phyloP scores from a whole-genome alignment of 2,329 filamentous ascomycete species.

The Aspergillus terreus region DNA sequence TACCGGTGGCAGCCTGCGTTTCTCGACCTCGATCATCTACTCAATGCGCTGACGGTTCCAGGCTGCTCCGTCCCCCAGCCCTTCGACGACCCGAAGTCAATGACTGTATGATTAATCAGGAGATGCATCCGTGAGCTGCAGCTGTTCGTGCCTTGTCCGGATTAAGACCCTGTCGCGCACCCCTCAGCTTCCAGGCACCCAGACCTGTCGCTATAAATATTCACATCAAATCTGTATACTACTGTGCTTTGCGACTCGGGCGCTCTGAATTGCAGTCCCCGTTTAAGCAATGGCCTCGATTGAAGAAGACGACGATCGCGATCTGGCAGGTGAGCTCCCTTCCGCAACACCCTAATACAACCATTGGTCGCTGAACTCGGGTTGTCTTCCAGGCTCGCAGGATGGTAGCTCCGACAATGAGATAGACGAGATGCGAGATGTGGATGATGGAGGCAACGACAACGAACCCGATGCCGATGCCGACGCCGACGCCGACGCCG shows the following conservation, averaged over 20 bases:
- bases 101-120: background rate
- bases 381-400: slow-evolving; percentile 39
- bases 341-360: background rate
- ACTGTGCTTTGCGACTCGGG: background rate
- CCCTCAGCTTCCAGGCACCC: background rate
- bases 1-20: background rate
- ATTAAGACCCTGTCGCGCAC: background rate
- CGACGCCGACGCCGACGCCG: slow-evolving; percentile 31
- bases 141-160: background rate
- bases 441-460: slow-evolving; percentile 39
- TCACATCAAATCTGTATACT: background rate
- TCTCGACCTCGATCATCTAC: background rate
- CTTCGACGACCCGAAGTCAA: background rate
- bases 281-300: slow-evolving; percentile 28
- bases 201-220: slow-evolving; percentile 2
- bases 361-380: slow-evolving; percentile 6
- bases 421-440: slow-evolving; percentile 44
- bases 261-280: background rate
- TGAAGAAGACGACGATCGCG: slow-evolving; percentile 42
- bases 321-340: slow-evolving; percentile 33
- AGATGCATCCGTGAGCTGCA: background rate
- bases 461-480: slow-evolving; percentile 20
- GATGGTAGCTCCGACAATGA: slow-evolving; percentile 49
- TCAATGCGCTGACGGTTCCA: background rate
- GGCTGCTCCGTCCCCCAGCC: background rate